phyloP scores from a whole-genome alignment of 2,329 filamentous ascomycete genomes.

The Aspergillus neoniger region DNA sequence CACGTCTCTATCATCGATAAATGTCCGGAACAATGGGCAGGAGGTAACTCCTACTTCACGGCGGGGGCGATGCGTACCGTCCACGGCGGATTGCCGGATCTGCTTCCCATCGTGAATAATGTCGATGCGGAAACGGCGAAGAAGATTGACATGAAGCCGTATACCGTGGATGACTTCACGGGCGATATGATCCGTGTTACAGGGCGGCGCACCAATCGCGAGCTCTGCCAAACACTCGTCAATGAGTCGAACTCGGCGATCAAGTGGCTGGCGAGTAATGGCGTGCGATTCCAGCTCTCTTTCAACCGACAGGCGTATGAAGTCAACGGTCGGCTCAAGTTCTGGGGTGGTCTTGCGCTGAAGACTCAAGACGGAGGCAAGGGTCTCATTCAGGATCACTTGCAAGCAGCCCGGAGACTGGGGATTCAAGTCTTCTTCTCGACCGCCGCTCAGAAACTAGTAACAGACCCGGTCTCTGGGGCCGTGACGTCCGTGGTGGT shows the following conservation, averaged over 20 bases:
- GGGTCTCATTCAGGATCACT: constrained; percentile 56
- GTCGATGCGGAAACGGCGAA: constrained; percentile 48
- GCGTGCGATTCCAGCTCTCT: constrained; percentile 60
- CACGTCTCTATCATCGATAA: constrained; percentile 61
- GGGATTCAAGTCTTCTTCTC: constrained; percentile 52
- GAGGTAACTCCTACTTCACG: constrained; percentile 67
- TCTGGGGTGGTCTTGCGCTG: constrained; percentile 67
- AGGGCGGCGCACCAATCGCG: constrained; percentile 54
- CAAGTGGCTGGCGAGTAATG: constrained; percentile 58
- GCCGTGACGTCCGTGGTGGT: constrained; percentile 26
- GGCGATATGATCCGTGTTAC: constrained; percentile 61
- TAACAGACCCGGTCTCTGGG: constrained; percentile 22
- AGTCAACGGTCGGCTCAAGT: constrained; percentile 61
- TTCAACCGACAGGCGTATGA: constrained; percentile 69
- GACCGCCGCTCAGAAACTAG: constrained; percentile 42
- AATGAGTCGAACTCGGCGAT: constrained; percentile 53
- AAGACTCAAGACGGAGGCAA: constrained; percentile 63
- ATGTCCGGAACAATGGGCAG: constrained; percentile 59
- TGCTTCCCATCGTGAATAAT: constrained; percentile 65
- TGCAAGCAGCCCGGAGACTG: constrained; percentile 44
- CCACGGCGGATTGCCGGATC: constrained; percentile 57
- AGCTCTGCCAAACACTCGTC: constrained; percentile 54
- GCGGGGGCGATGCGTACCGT: constrained; percentile 64
- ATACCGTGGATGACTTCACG: constrained; percentile 57
- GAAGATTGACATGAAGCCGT: constrained; percentile 61